These are phyloP conservation scores for Aspergillus costaricaensis DNA, from an alignment of 2,329 filamentous ascomycete genomes.

Conservation along the genomic window DNA sequence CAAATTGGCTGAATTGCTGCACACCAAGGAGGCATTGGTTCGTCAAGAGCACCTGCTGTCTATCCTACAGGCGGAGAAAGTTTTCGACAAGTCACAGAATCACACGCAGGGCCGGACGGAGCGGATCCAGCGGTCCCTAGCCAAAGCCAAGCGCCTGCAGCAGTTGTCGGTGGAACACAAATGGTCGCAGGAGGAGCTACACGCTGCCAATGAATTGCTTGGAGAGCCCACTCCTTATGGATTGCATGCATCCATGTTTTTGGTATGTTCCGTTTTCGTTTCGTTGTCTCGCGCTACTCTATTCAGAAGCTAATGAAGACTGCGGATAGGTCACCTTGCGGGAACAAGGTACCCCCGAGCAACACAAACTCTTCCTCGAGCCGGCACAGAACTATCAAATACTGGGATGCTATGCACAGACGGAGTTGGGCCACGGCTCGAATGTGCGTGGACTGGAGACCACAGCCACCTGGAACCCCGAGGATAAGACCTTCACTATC, in stretches of 20 bases:
- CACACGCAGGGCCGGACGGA: constrained; percentile 72
- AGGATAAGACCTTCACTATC: constrained; percentile 73
- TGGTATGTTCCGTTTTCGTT: constrained; percentile 47
- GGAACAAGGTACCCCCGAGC: constrained; percentile 71
- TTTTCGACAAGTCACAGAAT: constrained; percentile 78
- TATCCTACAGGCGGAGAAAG: constrained; percentile 66
- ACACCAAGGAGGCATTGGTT: constrained; percentile 65
- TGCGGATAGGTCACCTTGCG: constrained; percentile 61
- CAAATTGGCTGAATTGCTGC: constrained; percentile 67
- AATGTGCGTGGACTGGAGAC: constrained; percentile 75
- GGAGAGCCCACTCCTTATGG: constrained; percentile 74
- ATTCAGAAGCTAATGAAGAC: constrained; percentile 14
- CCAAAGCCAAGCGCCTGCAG: constrained; percentile 68
- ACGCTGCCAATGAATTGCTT: constrained; percentile 67
- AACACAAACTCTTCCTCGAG: constrained; percentile 72
- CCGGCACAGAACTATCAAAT: constrained; percentile 68
- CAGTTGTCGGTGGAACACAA: constrained; percentile 66
- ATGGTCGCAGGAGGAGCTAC: constrained; percentile 67
- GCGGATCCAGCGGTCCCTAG: constrained; percentile 68
- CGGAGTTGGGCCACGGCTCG: constrained; percentile 75
- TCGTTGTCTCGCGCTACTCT: not conserved
- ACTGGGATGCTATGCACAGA: constrained; percentile 80
- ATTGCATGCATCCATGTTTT: constrained; percentile 70
- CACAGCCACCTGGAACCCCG: constrained; percentile 70
- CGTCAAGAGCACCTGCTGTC: constrained; percentile 62